Percentiles rank a stretch among this genome's conserved stretches.
Evolutionary conservation across 2,329 filamentous ascomycete species (phyloP).

Genomic region (Neophaeococcomyces aloes): DNA sequence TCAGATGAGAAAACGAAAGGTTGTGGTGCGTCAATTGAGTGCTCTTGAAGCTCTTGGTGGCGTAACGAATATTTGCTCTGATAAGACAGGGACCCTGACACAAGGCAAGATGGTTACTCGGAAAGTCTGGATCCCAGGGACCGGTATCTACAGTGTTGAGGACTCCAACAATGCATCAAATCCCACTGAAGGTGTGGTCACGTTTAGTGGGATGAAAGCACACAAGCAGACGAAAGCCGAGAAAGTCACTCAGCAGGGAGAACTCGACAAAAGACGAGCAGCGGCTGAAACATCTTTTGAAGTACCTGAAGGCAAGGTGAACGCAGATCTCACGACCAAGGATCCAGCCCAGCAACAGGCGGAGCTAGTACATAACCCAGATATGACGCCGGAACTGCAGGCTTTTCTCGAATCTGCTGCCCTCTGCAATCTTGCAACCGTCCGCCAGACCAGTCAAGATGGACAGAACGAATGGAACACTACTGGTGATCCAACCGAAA

Average conservation of each 20-base stretch:
- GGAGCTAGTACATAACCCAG: slow-evolving; percentile 21
- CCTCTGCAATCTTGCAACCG: slow-evolving; percentile 44
- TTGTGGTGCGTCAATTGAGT: slow-evolving; percentile 44
- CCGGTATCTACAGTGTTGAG: slow-evolving; percentile 43
- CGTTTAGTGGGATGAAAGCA: slow-evolving; percentile 26
- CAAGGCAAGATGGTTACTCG: slow-evolving; percentile 51
- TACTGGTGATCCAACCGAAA: slow-evolving; percentile 56
- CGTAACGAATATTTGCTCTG: slow-evolving; percentile 48
- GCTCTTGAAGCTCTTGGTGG: slow-evolving; percentile 48
- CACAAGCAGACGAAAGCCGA: slow-evolving; percentile 26
- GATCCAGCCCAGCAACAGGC: slow-evolving; percentile 6
- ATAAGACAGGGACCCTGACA: slow-evolving; percentile 47
- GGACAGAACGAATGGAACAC: slow-evolving; percentile 41
- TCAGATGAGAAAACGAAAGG: slow-evolving; percentile 42
- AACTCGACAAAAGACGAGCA: slow-evolving; percentile 50
- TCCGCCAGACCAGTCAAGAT: slow-evolving; percentile 35
- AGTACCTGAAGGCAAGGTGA: slow-evolving; percentile 43
- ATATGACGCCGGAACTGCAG: slow-evolving; percentile 38
- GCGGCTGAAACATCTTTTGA: slow-evolving; percentile 53
- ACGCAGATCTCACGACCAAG: slow-evolving; percentile 23
- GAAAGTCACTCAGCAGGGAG: slow-evolving; percentile 31
- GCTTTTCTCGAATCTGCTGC: slow-evolving; percentile 45
- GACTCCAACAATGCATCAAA: slow-evolving; percentile 45
- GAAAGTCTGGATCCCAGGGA: slow-evolving; percentile 46
- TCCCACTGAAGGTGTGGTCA: slow-evolving; percentile 42